These are phyloP conservation scores for Chrysosporium keratinophilum DNA, from an alignment of 2,329 filamentous ascomycete genomes.

Conservation along the genomic window DNA sequence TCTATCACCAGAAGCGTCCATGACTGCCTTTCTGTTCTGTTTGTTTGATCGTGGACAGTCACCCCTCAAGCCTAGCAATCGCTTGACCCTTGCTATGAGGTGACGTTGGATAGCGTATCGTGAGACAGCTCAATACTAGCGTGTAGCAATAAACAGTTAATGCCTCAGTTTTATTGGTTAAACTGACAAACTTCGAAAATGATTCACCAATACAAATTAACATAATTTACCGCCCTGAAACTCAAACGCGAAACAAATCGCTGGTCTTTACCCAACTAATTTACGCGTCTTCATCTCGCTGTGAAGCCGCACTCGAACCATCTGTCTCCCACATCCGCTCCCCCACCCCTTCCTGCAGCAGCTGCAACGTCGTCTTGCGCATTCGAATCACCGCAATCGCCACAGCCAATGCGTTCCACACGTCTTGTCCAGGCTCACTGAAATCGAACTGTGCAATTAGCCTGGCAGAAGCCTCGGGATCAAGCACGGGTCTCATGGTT, in stretches of 20 bases:
- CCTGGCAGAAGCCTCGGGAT: slow-evolving; percentile 18
- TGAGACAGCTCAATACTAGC: background rate
- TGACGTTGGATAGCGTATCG: background rate
- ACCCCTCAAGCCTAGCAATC: background rate
- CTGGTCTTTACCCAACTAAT: background rate
- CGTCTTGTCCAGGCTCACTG: slow-evolving; percentile 43
- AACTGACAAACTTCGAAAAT: background rate
- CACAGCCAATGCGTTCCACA: slow-evolving; percentile 51
- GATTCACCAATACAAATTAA: background rate
- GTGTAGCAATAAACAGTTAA: no score
- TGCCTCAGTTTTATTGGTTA: background rate
- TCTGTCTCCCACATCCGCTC: background rate
- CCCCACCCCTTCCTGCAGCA: slow-evolving; percentile 24
- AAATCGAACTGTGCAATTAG: slow-evolving; percentile 47
- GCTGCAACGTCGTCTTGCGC: slow-evolving; percentile 40
- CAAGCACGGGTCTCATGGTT: slow-evolving; percentile 17
- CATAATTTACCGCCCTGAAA: background rate
- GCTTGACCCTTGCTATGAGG: background rate
- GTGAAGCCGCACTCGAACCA: background rate
- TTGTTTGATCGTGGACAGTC: background rate
- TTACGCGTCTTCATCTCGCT: background rate
- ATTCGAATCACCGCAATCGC: slow-evolving; percentile 47
- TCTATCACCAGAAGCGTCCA: slow-evolving; percentile 38
- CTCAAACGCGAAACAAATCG: background rate
- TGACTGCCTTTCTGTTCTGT: slow-evolving; percentile 15